phyloP scores from a whole-genome alignment of 176 grass and related monocot species.

The Alloteropsis semialata region DNA sequence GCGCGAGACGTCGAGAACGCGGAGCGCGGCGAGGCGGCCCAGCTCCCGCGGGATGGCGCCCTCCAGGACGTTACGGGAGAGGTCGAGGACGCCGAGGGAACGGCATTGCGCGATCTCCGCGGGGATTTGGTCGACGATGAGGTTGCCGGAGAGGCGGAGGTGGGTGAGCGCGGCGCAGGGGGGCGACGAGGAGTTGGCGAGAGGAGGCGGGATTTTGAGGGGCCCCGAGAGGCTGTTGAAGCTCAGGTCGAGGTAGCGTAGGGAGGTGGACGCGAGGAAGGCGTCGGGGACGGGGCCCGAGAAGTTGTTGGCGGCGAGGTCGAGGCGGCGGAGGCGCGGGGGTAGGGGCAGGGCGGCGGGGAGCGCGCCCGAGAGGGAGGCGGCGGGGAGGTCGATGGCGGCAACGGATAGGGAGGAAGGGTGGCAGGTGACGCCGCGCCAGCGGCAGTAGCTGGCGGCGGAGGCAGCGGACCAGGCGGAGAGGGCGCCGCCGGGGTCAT shows the following conservation, averaged over 20 bases:
- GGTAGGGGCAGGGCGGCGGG: slow-evolving; percentile 25
- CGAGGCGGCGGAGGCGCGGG: slow-evolving; percentile 47
- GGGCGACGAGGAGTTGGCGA: neutral
- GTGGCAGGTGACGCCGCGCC: slow-evolving; percentile 59
- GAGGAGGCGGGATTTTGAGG: neutral
- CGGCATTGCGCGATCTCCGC: slow-evolving; percentile 35
- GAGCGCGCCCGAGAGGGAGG: slow-evolving; percentile 41
- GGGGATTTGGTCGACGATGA: slow-evolving; percentile 48
- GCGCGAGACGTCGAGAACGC: slow-evolving; percentile 57
- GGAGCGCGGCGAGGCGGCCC: slow-evolving; percentile 36
- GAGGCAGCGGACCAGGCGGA: slow-evolving; percentile 32
- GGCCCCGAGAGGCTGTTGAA: slow-evolving; percentile 28
- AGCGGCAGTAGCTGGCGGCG: slow-evolving; percentile 30
- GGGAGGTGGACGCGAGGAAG: slow-evolving; percentile 37
- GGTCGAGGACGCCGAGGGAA: slow-evolving; percentile 43
- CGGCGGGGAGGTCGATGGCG: slow-evolving; percentile 35
- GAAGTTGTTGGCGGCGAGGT: slow-evolving; percentile 57
- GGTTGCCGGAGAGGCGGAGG: slow-evolving; percentile 48
- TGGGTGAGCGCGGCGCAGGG: slow-evolving; percentile 31
- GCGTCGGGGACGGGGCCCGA: slow-evolving; percentile 44
- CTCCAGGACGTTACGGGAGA: slow-evolving; percentile 60
- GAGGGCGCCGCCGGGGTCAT: slow-evolving; percentile 45
- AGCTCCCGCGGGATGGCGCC: slow-evolving; percentile 37
- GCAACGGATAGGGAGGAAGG: slow-evolving; percentile 21
- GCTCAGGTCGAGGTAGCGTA: slow-evolving; percentile 51